Evolutionary conservation across 352 stramenopile genomes (phyloP).

Genomic region (Blastocystis sp.): DNA sequence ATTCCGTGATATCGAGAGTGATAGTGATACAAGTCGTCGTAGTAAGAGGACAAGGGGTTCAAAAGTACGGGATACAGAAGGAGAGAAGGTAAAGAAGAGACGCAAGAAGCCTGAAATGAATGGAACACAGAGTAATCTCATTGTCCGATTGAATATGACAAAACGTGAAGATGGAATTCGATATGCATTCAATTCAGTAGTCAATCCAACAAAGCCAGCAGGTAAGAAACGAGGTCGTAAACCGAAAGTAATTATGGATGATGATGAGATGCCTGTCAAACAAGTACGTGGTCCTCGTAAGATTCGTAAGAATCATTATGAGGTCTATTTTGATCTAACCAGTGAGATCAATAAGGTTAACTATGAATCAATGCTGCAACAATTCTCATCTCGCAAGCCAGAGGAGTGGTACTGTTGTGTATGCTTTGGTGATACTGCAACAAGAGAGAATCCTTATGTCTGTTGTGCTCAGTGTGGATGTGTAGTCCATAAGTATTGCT

Average conservation of each 20-base stretch:
- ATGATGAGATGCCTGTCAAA: background rate
- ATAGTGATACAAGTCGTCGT: background rate
- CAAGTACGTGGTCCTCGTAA: background rate
- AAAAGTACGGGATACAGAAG: background rate
- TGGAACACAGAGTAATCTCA: background rate
- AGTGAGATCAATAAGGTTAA: conserved; percentile 52
- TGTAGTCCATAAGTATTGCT: conserved; percentile 53
- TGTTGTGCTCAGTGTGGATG: conserved; percentile 26
- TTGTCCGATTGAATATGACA: conserved; percentile 8
- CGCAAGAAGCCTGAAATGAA: background rate
- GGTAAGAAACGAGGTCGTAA: conserved; percentile 33
- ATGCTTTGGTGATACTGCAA: conserved; percentile 17
- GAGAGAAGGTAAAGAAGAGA: conserved; percentile 29
- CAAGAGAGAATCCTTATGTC: background rate
- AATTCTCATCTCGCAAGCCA: background rate
- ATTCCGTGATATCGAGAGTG: conserved; percentile 9
- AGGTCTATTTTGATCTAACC: conserved; percentile 54
- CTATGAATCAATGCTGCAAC: background rate
- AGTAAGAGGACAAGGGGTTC: background rate
- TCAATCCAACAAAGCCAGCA: background rate
- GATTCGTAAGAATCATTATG: conserved; percentile 1
- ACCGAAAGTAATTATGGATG: background rate
- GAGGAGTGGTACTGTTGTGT: conserved; percentile 47
- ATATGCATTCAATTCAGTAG: conserved; percentile 17
- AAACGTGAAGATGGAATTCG: background rate